phyloP scores from a whole-genome alignment of 495 filamentous ascomycete species.

The Penicillium macrosclerotiorum region DNA sequence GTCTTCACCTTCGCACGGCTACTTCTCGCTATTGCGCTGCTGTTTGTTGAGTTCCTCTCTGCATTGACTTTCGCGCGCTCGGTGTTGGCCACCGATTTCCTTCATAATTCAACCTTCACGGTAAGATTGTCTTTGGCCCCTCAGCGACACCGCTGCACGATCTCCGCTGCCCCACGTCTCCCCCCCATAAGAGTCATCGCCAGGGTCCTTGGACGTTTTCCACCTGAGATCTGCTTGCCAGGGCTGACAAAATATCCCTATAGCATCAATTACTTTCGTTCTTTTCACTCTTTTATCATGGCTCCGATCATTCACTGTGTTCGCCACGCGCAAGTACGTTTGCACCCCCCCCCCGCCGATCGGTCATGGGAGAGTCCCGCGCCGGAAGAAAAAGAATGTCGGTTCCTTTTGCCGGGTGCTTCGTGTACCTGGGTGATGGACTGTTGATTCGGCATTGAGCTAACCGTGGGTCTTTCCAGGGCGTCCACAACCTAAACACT shows the following conservation, averaged over 20 bases:
- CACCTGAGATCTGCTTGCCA: not conserved
- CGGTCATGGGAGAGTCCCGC: not conserved
- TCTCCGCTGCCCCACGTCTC: conserved; percentile 23
- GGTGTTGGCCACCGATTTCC: not conserved
- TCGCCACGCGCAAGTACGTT: conserved; percentile 53
- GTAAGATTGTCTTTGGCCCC: not conserved
- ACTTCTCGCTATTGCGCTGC: not conserved
- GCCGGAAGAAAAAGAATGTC: not conserved
- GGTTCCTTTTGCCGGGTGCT: not conserved
- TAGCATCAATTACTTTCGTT: not conserved
- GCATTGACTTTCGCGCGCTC: not conserved
- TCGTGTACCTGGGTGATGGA: too few relatives aligned
- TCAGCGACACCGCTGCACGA: not conserved
- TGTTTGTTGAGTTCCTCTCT: not conserved
- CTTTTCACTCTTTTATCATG: conserved; percentile 17
- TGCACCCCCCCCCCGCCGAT: not conserved
- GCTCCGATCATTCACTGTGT: conserved; percentile 51
- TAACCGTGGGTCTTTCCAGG: conserved; percentile 42
- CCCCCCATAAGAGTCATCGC: conserved; percentile 22
- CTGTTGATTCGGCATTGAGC: too few relatives aligned
- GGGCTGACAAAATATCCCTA: not conserved
- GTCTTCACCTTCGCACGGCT: conserved; percentile 8
- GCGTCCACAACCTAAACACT: conserved; percentile 75
- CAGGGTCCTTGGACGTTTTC: conserved; percentile 9
- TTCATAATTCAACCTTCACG: not conserved